These are phyloP conservation scores for Punctularia strigosozonata DNA, from an alignment of 768 basidiomycete species.

Conservation along the genomic window DNA sequence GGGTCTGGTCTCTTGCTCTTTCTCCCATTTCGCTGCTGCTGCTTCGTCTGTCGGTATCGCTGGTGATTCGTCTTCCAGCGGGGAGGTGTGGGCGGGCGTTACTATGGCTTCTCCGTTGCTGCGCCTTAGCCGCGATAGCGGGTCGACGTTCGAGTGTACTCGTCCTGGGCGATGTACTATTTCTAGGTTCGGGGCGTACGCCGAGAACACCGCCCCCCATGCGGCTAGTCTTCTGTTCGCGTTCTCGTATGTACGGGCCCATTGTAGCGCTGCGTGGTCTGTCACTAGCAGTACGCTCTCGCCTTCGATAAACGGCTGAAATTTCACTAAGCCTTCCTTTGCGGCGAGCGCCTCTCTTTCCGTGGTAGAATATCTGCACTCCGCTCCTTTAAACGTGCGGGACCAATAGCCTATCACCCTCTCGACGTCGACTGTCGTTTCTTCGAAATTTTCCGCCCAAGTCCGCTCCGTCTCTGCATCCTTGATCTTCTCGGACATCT, in stretches of 20 bases:
- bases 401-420: conserved; percentile 21
- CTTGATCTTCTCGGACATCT: background rate
- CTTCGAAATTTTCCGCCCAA: conserved; percentile 10
- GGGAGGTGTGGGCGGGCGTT: conserved; percentile 1
- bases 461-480: background rate
- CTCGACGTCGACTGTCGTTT: conserved; percentile 21
- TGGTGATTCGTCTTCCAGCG: background rate
- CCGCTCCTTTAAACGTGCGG: conserved; percentile 18
- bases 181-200: conserved; percentile 15
- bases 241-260: conserved; percentile 15
- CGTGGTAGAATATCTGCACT: conserved; percentile 25
- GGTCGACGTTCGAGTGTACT: conserved; percentile 22
- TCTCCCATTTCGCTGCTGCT: background rate
- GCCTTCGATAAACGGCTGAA: conserved; percentile 25
- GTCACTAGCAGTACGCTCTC: conserved; percentile 15
- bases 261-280: conserved; percentile 15
- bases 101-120: conserved; percentile 1
- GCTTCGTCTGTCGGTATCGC: background rate
- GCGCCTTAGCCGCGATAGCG: conserved; percentile 13
- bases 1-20: background rate
- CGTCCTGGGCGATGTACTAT: conserved; percentile 21
- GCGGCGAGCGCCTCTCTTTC: conserved; percentile 26
- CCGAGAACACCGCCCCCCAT: conserved; percentile 22
- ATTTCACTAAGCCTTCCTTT: conserved; percentile 26
- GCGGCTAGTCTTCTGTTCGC: conserved; percentile 13